Percentiles rank a stretch among this genome's conserved stretches.
Conservation (phyloP, 106 monocot genomes). For the Hemerocallis citrina region DNA sequence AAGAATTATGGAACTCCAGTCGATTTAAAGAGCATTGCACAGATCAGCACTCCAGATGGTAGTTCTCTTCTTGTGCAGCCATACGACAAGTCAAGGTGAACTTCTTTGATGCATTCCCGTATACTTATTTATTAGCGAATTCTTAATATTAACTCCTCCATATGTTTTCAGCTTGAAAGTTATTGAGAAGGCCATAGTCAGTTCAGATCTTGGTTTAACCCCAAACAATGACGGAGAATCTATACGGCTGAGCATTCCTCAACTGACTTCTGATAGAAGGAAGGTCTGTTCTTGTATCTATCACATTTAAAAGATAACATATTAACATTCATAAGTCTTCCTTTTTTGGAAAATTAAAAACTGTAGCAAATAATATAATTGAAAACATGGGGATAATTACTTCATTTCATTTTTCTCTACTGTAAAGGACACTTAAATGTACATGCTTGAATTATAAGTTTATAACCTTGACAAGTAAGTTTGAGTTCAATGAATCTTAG, state of each 20-base stretch:
- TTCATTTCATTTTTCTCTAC: no score
- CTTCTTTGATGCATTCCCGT: not conserved
- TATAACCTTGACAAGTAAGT: no score
- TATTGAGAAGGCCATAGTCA: conserved; percentile 94
- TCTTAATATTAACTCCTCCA: not conserved
- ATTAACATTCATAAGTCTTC: no score
- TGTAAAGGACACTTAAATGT: no score
- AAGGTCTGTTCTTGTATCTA: conserved; percentile 41
- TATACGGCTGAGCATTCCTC: conserved; percentile 72
- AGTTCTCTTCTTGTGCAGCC: conserved; percentile 85
- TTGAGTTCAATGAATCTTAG: no score
- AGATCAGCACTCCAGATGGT: conserved; percentile 89
- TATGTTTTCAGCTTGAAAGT: conserved; percentile 56
- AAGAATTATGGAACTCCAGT: conserved; percentile 97
- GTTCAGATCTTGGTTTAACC: conserved; percentile 73
- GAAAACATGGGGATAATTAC: no score
- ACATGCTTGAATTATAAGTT: no score
- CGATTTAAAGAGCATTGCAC: conserved; percentile 85
- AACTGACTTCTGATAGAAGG: conserved; percentile 87
- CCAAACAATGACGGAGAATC: conserved; percentile 94
- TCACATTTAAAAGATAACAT: not conserved
- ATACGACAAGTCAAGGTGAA: conserved; percentile 91
- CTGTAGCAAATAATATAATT: no score
- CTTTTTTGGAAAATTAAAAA: no score
- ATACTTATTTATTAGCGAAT: not conserved